These are phyloP conservation scores for Pascua sp. DNA, from an alignment of 1,284 basidiomycete genomes.

Conservation along the genomic window DNA sequence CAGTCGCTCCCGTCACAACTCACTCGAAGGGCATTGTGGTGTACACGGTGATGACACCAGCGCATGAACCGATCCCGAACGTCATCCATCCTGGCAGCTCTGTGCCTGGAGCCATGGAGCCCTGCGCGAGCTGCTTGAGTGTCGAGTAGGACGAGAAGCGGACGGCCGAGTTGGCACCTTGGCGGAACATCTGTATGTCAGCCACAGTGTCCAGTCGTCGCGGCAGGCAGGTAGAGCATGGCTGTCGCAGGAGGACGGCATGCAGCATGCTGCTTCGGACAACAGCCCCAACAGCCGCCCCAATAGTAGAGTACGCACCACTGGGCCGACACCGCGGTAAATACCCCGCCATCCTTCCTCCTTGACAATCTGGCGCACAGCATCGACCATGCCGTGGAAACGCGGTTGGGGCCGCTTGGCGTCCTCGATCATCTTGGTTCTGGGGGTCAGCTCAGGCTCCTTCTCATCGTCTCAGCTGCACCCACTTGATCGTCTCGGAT, in stretches of 20 bases:
- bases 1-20: conserved; percentile 39
- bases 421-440: conserved; percentile 97
- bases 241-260: too few species aligned
- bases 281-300: too few species aligned
- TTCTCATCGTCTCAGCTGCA: conserved; percentile 4
- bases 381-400: conserved; percentile 85
- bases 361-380: conserved; percentile 72
- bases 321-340: conserved; percentile 90
- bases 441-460: conserved; percentile 38
- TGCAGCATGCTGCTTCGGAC: too few species aligned
- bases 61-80: conserved; percentile 88
- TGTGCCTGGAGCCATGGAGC: conserved; percentile 76
- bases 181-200: conserved; percentile 76
- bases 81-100: conserved; percentile 82
- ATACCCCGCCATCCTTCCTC: conserved; percentile 76
- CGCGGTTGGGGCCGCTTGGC: conserved; percentile 77
- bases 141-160: conserved; percentile 95
- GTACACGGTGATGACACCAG: conserved; percentile 90
- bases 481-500: conserved; percentile 95
- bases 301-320: conserved; percentile 57
- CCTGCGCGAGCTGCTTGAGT: conserved; percentile 86
- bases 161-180: conserved; percentile 94
- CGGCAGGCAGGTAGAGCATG: too few species aligned
- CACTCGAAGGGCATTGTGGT: conserved; percentile 88
- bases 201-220: not conserved